Evolutionary conservation across 768 basidiomycete species (phyloP).

Genomic region (Rhodotorula babjevae): DNA sequence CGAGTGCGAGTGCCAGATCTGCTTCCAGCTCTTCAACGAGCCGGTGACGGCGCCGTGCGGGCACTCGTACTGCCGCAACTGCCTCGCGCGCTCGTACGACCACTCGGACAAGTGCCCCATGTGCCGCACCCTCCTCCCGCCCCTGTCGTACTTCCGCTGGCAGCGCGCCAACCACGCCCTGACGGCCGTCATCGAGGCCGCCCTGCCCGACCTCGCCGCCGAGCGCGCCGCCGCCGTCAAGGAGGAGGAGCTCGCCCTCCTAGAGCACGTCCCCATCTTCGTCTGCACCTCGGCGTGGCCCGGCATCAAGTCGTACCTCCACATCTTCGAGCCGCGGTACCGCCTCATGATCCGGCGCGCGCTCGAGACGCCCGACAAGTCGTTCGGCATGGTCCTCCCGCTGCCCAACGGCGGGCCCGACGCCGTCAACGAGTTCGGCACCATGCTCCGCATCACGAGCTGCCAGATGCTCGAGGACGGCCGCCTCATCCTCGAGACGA

Average conservation of each 20-base stretch:
- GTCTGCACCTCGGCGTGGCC: slow-evolving; percentile 86
- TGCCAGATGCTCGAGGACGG: slow-evolving; percentile 88
- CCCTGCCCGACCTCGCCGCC: slow-evolving; percentile 64
- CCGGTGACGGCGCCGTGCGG: slow-evolving; percentile 93
- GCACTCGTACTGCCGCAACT: slow-evolving; percentile 87
- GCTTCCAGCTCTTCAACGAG: slow-evolving; percentile 73
- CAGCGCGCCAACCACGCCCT: slow-evolving; percentile 25
- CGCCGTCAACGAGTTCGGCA: slow-evolving; percentile 72
- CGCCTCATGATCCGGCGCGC: slow-evolving; percentile 96
- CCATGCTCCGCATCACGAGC: slow-evolving; percentile 80
- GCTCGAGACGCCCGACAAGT: slow-evolving; percentile 67
- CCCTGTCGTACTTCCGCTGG: slow-evolving; percentile 45
- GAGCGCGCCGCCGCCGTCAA: slow-evolving; percentile 63
- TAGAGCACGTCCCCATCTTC: slow-evolving; percentile 78
- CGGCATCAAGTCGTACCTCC: slow-evolving; percentile 78
- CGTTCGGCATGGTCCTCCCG: slow-evolving; percentile 90
- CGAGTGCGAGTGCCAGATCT: slow-evolving; percentile 86
- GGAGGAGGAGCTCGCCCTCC: slow-evolving; percentile 69
- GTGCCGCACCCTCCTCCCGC: slow-evolving; percentile 73
- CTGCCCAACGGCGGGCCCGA: slow-evolving; percentile 49
- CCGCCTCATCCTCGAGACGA: slow-evolving; percentile 74
- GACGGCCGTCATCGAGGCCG: slow-evolving; percentile 56
- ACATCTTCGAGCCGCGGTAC: slow-evolving; percentile 91
- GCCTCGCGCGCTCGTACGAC: slow-evolving; percentile 84
- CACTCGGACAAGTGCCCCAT: slow-evolving; percentile 76